These are phyloP conservation scores for Colletotrichum shisoi DNA, from an alignment of 2,329 filamentous ascomycete species.

Conservation along the genomic window DNA sequence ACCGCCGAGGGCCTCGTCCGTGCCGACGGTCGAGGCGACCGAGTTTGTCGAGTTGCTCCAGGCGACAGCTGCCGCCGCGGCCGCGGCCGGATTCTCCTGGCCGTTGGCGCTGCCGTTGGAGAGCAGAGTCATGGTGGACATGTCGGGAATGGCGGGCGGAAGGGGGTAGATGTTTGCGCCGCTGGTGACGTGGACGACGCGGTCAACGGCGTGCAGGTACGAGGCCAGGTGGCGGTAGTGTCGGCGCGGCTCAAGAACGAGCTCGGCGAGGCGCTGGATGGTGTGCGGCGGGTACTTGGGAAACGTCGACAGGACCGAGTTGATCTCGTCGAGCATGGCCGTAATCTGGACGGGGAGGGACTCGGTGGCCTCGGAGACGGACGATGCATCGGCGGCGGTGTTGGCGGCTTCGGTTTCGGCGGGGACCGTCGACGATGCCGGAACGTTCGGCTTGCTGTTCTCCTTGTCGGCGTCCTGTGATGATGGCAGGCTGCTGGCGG, in stretches of 20 bases:
- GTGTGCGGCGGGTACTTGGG: slow-evolving; percentile 83
- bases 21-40: slow-evolving; percentile 65
- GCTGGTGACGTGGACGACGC: slow-evolving; percentile 89
- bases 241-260: slow-evolving; percentile 75
- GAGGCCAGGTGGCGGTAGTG: slow-evolving; percentile 84
- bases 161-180: slow-evolving; percentile 82
- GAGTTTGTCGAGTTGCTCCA: slow-evolving; percentile 59
- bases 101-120: slow-evolving; percentile 69
- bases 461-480: slow-evolving; percentile 73
- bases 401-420: slow-evolving; percentile 48
- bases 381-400: slow-evolving; percentile 42
- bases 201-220: slow-evolving; percentile 89
- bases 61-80: slow-evolving; percentile 52
- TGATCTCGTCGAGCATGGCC: slow-evolving; percentile 69
- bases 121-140: slow-evolving; percentile 61
- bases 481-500: slow-evolving; percentile 46
- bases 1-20: slow-evolving; percentile 88
- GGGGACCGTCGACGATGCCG: slow-evolving; percentile 47
- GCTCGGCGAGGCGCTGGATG: slow-evolving; percentile 88
- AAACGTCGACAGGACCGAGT: slow-evolving; percentile 72
- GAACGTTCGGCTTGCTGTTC: slow-evolving; percentile 59
- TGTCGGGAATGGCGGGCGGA: slow-evolving; percentile 69
- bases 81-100: slow-evolving; percentile 49
- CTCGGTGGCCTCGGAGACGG: slow-evolving; percentile 51
- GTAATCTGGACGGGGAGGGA: slow-evolving; percentile 70